A percentile compares a stretch with the other conserved stretches of the same genome.
phyloP scores from a whole-genome alignment of 257 asterid species.

The Salvia rosmarinus region DNA sequence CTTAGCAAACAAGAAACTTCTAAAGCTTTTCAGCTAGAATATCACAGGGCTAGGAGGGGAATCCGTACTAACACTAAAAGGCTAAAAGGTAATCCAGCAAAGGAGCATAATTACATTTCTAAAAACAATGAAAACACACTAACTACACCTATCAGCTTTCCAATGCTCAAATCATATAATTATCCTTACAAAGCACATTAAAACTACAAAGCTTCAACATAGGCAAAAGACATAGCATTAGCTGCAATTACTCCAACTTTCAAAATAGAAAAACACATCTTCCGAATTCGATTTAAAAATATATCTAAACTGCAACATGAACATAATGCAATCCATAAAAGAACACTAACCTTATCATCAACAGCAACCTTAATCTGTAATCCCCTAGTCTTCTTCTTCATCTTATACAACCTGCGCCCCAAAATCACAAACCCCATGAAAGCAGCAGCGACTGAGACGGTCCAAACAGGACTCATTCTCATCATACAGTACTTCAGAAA shows the following conservation, averaged over 20 bases:
- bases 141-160: constrained; percentile 8
- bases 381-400: constrained; percentile 74
- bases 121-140: not conserved
- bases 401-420: constrained; percentile 74
- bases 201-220: not conserved
- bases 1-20: constrained; percentile 11
- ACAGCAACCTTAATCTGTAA: constrained; percentile 74
- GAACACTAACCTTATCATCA: constrained; percentile 79
- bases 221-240: not conserved
- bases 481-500: constrained; percentile 63
- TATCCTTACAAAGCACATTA: constrained; percentile 21
- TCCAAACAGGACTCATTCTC: constrained; percentile 79
- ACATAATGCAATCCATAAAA: constrained; percentile 31
- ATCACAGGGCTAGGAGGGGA: too few relatives aligned
- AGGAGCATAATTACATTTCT: not conserved
- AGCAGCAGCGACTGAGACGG: constrained; percentile 81
- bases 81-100: not conserved
- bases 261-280: not conserved
- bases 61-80: too few relatives aligned
- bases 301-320: constrained; percentile 8
- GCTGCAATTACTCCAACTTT: not conserved
- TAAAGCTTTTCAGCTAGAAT: not conserved
- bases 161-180: constrained; percentile 23
- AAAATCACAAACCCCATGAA: constrained; percentile 79
- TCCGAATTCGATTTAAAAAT: constrained; percentile 3